Evolutionary conservation across 257 asterid genomes (phyloP).

Genomic region (Orobanche coerulescens): DNA sequence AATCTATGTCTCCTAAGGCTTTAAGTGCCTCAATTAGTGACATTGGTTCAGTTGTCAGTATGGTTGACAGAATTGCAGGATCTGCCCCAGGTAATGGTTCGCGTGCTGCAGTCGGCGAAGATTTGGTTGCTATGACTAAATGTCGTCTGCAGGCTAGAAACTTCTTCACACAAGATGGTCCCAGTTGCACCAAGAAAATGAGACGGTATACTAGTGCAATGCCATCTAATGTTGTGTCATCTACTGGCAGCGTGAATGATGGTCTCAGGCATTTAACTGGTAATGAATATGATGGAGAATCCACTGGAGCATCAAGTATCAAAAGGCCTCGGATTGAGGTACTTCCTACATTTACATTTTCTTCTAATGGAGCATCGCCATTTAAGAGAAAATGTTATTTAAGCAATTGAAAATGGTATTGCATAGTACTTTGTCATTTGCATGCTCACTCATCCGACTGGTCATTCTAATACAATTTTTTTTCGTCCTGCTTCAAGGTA

Average conservation of each 20-base stretch:
- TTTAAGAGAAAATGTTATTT: neutral
- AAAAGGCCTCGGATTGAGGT: conserved; percentile 69
- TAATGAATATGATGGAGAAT: conserved; percentile 80
- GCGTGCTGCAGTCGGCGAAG: conserved; percentile 96
- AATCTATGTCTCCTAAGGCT: conserved; percentile 53
- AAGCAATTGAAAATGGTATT: neutral
- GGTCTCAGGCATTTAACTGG: conserved; percentile 50
- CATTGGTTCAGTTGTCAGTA: conserved; percentile 84
- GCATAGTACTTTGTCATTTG: conserved; percentile 2
- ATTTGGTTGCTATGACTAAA: conserved; percentile 94
- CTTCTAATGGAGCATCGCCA: conserved; percentile 18
- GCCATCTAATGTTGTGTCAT: conserved; percentile 75
- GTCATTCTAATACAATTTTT: neutral
- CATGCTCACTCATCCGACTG: neutral
- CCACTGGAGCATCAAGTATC: conserved; percentile 67
- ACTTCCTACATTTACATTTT: conserved; percentile 19
- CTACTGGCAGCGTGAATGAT: conserved; percentile 65
- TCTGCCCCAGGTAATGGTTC: conserved; percentile 99
- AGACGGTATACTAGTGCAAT: conserved; percentile 73
- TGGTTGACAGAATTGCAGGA: conserved; percentile 94
- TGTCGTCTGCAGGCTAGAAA: conserved; percentile 87
- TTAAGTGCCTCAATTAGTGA: conserved; percentile 73
- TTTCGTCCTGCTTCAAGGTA: neutral
- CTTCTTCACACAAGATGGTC: conserved; percentile 70
- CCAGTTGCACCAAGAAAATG: conserved; percentile 77